Evolutionary conservation across 805 yeast genomes (phyloP).

Genomic region (Hanseniaspora lindneri): DNA sequence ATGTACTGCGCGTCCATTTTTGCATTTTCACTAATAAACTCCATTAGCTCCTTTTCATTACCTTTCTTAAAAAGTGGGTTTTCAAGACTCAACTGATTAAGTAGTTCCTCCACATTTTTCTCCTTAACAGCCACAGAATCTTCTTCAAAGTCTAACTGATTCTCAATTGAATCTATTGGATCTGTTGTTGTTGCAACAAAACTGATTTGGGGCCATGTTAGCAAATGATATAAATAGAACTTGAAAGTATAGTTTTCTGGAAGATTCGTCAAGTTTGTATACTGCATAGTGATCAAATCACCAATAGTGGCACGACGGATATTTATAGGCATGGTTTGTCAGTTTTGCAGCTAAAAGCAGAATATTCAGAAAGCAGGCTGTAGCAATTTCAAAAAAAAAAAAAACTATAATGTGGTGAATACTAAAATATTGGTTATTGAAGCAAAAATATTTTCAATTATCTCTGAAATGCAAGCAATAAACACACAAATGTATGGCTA

Average conservation of each 20-base stretch:
- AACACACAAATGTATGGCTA: no score
- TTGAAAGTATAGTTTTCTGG: constrained; percentile 92
- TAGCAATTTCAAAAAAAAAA: no score
- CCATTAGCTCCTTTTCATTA: constrained; percentile 13
- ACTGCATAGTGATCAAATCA: constrained; percentile 91
- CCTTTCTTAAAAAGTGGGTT: constrained; percentile 18
- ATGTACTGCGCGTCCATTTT: constrained; percentile 58
- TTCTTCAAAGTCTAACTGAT: constrained; percentile 20
- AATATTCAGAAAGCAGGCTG: no score
- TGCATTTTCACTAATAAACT: constrained; percentile 15
- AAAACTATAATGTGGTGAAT: no score
- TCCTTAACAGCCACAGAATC: constrained; percentile 20
- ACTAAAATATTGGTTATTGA: no score
- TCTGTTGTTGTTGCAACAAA: constrained; percentile 83
- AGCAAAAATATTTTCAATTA: no score
- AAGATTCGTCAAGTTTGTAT: constrained; percentile 77
- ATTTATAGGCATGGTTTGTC: constrained; percentile 57
- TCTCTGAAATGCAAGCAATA: no score
- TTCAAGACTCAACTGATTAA: constrained; percentile 20
- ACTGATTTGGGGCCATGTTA: constrained; percentile 96
- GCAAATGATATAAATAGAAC: constrained; percentile 83
- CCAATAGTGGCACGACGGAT: constrained; percentile 77
- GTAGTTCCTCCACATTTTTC: constrained; percentile 11
- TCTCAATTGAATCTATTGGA: constrained; percentile 28
- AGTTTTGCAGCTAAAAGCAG: neutral